phyloP scores from a whole-genome alignment of 768 basidiomycete genomes.

The Hebeloma cylindrosporum region DNA sequence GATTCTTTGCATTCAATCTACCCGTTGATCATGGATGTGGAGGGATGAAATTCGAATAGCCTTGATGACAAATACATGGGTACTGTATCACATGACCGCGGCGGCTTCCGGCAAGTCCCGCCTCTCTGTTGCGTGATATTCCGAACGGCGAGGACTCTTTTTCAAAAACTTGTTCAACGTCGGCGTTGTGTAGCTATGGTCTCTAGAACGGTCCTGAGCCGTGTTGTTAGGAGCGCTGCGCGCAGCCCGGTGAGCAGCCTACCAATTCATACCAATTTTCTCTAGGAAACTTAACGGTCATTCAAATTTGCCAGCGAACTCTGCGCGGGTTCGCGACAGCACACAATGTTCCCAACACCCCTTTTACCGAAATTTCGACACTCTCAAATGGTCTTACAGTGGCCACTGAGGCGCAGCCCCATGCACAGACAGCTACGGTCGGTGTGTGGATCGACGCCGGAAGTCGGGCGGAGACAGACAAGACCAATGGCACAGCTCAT shows the following conservation, averaged over 20 bases:
- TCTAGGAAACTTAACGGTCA: conserved; percentile 5
- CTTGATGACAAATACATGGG: too few species aligned
- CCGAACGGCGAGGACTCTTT: conserved; percentile 26
- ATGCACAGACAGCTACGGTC: conserved; percentile 96
- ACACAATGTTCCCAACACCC: conserved; percentile 55
- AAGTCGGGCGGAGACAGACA: conserved; percentile 92
- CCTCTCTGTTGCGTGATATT: conserved; percentile 31
- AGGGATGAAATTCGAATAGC: too few species aligned
- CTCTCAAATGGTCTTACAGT: conserved; percentile 94
- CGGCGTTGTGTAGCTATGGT: conserved; percentile 31
- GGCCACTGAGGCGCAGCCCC: conserved; percentile 86
- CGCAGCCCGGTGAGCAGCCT: conserved; percentile 36
- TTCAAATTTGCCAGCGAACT: conserved; percentile 39
- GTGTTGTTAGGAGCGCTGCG: conserved; percentile 41
- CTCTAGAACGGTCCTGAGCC: conserved; percentile 43
- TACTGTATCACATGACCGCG: conserved; percentile 16
- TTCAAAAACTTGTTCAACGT: conserved; percentile 31
- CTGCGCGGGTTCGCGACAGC: conserved; percentile 77
- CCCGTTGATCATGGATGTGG: too few species aligned
- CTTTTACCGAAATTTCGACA: conserved; percentile 88
- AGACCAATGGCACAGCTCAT: conserved; percentile 95
- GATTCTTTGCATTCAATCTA: too few species aligned
- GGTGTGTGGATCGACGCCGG: conserved; percentile 99
- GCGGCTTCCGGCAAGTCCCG: conserved; percentile 30
- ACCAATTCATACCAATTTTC: background rate